These are phyloP conservation scores for Aspergillus latus DNA, from an alignment of 2,329 filamentous ascomycete genomes.

Conservation along the genomic window DNA sequence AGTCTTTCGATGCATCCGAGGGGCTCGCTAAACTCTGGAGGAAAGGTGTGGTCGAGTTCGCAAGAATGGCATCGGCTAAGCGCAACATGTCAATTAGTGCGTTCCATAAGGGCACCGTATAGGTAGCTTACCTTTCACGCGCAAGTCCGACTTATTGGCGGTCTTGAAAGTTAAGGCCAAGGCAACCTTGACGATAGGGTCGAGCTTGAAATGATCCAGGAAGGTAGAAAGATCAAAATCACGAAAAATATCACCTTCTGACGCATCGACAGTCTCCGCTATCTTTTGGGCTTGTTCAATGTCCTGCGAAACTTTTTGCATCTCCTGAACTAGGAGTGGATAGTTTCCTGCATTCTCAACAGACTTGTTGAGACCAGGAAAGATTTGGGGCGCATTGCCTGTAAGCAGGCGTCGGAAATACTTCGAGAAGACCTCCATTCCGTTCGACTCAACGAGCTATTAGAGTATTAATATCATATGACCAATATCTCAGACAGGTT, in stretches of 20 bases:
- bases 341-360: slow-evolving; percentile 79
- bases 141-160: slow-evolving; percentile 73
- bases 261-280: slow-evolving; percentile 86
- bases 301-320: slow-evolving; percentile 81
- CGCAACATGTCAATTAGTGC: slow-evolving; percentile 7
- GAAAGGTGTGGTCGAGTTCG: slow-evolving; percentile 74
- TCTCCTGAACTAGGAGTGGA: slow-evolving; percentile 75
- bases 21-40: slow-evolving; percentile 71
- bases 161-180: slow-evolving; percentile 86
- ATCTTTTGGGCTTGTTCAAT: slow-evolving; percentile 83
- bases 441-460: slow-evolving; percentile 93
- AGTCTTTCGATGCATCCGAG: slow-evolving; percentile 63
- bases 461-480: slow-evolving; percentile 1
- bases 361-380: slow-evolving; percentile 72
- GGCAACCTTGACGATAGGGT: slow-evolving; percentile 82
- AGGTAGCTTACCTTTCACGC: slow-evolving; percentile 72
- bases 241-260: slow-evolving; percentile 87
- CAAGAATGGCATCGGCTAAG: slow-evolving; percentile 83
- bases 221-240: slow-evolving; percentile 97
- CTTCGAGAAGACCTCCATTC: slow-evolving; percentile 97
- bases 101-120: background rate
- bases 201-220: slow-evolving; percentile 92
- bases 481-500: background rate
- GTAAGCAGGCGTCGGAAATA: slow-evolving; percentile 92
- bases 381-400: slow-evolving; percentile 88